Evolutionary conservation across 192 early-diverging fungal species (phyloP), one percentile per base, ranked within the genome.

Genomic region (Coemansia sp.): DNA sequence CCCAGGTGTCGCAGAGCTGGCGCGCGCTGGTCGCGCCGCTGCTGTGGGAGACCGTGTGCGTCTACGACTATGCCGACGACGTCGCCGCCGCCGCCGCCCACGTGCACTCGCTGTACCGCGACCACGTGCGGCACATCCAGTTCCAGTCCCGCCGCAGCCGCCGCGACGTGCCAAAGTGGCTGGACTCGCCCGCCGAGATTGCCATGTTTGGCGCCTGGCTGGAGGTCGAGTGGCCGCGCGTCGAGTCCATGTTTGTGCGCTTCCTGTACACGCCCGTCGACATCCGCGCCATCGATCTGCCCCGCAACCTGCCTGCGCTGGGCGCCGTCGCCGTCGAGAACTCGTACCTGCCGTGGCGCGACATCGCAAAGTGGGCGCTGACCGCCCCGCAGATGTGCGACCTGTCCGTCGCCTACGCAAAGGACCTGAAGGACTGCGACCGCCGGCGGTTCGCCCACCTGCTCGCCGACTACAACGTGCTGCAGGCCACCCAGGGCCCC

Each of bases 291-390:
- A 62, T 76, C 40, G 73, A 76, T 39, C 44, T 76, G 4, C 55
- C 46, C 10, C 66, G 55, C 45, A 70, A 64, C 62, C 69, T 76
- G 73, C 66, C 73, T 21, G 12, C 11, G 14, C 50, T 76, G 46
- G 32, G 45, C 4, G 34, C 54, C 6, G 42, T 76, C 8, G 15
- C 50, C 0, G 73, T 76, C n/a, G 73, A 76, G n/a, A 76, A 76
- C 67, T 76, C 73, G 40, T 70, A 76, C 42, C 27, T 76, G 55
- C 67, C 73, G 4, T 76, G 73, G 73, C 73, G 73, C 25, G 73
- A 76, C 34, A 58, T 76, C 34, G 73, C 73, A 42, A 69, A 65
- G 46, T 76, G 73, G 73, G 73, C 73, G 28, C 30, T 66, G 55
- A 42, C 49, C 17, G 67, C 52, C 47, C 54, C 54, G 15, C 49